phyloP scores from a whole-genome alignment of 768 basidiomycete species.

The Strobilomyces confusus region DNA sequence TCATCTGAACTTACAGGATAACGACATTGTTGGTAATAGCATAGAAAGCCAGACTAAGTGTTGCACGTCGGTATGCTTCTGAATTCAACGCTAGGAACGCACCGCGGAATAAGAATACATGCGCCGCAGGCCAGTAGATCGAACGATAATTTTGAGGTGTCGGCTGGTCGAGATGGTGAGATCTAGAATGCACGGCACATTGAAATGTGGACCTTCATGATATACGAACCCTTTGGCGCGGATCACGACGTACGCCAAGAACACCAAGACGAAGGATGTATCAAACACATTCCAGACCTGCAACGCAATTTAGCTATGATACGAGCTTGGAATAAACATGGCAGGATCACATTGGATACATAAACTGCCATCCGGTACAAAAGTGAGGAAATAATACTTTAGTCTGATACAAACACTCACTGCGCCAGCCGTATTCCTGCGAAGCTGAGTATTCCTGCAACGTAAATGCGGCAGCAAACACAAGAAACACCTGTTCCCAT shows the following conservation, averaged over 20 bases:
- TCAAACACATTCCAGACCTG: slow-evolving; percentile 94
- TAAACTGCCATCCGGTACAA: slow-evolving; percentile 48
- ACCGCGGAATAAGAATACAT: slow-evolving; percentile 84
- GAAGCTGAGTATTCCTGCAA: slow-evolving; percentile 86
- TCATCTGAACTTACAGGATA: slow-evolving; percentile 52
- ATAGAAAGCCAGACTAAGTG: slow-evolving; percentile 67
- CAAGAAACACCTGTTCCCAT: slow-evolving; percentile 71
- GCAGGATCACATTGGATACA: slow-evolving; percentile 64
- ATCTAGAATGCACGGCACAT: neutral
- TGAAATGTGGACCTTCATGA: slow-evolving; percentile 42
- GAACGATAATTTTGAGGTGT: slow-evolving; percentile 60
- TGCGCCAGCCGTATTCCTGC: slow-evolving; percentile 83
- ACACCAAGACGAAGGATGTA: slow-evolving; percentile 66
- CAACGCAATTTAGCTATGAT: neutral
- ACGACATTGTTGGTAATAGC: slow-evolving; percentile 75
- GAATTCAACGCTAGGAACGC: slow-evolving; percentile 6
- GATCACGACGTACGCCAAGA: slow-evolving; percentile 61
- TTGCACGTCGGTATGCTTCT: neutral
- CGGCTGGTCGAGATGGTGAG: slow-evolving; percentile 29
- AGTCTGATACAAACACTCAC: slow-evolving; percentile 45
- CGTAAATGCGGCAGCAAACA: slow-evolving; percentile 74
- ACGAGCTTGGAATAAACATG: neutral
- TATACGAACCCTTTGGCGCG: slow-evolving; percentile 59
- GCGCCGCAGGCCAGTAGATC: slow-evolving; percentile 82
- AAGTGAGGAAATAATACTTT: neutral